Percentiles rank a stretch among this genome's conserved stretches.
Evolutionary conservation across 75 land plant genomes (phyloP).

Genomic region (Pinus albicaulis): DNA sequence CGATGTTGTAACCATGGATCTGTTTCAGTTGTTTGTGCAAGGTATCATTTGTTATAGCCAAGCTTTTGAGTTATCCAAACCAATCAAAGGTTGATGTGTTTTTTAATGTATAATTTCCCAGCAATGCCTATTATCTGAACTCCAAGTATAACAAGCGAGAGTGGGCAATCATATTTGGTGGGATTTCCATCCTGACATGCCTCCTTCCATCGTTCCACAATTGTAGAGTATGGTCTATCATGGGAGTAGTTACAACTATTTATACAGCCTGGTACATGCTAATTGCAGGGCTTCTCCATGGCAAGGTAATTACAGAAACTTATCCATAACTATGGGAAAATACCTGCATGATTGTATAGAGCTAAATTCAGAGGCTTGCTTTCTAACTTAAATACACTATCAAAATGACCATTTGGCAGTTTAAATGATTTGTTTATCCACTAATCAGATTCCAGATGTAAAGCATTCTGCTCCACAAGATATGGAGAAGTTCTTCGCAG

Average conservation of each 20-base stretch:
- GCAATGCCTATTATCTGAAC: constrained; percentile 33
- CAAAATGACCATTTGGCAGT: not conserved
- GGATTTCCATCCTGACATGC: constrained; percentile 16
- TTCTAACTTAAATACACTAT: not conserved
- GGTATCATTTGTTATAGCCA: not conserved
- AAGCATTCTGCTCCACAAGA: constrained; percentile 24
- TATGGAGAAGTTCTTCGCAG: constrained; percentile 25
- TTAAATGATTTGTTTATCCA: not conserved
- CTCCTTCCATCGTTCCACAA: constrained; percentile 35
- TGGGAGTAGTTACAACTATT: constrained; percentile 32
- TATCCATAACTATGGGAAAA: not conserved
- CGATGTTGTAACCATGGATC: no score
- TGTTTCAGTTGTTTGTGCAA: no score
- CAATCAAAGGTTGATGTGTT: not conserved
- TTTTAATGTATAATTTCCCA: constrained; percentile 1
- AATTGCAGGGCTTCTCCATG: constrained; percentile 27
- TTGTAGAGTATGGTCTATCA: constrained; percentile 30
- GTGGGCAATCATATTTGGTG: constrained; percentile 32
- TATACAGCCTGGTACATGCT: constrained; percentile 42
- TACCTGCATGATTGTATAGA: not conserved
- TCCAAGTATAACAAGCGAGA: constrained; percentile 15
- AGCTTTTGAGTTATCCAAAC: not conserved
- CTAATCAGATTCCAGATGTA: constrained; percentile 17
- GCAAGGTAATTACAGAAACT: constrained; percentile 17
- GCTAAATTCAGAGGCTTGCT: no score